phyloP scores from a whole-genome alignment of 352 stramenopile genomes.

The Phytophthora colocasiae region DNA sequence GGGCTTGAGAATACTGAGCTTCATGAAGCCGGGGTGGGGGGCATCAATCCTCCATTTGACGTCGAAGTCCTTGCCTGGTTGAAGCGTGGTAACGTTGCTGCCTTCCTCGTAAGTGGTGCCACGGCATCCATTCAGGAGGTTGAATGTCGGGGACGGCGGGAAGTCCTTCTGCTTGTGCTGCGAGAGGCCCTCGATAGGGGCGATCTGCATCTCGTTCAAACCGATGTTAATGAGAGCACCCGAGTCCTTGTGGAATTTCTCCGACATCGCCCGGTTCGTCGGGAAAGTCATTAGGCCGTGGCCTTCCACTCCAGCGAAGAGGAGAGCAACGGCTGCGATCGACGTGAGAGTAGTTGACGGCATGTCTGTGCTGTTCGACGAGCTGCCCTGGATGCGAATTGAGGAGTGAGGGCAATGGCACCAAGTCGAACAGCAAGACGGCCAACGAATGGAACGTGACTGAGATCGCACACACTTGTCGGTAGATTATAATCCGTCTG shows the following conservation, averaged over 20 bases:
- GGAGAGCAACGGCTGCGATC: constrained; percentile 4
- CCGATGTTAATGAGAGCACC: constrained; percentile 46
- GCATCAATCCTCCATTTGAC: constrained; percentile 58
- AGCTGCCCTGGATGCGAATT: constrained; percentile 26
- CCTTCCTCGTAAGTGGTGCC: constrained; percentile 44
- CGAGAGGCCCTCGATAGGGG: constrained; percentile 37
- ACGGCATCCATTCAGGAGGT: constrained; percentile 48
- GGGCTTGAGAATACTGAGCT: constrained; percentile 64
- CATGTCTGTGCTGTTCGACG: constrained; percentile 34
- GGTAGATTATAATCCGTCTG: background rate
- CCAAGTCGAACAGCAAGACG: constrained; percentile 19
- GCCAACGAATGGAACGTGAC: constrained; percentile 4
- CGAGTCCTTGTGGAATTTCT: constrained; percentile 32
- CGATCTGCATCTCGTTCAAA: constrained; percentile 38
- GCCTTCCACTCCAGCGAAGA: constrained; percentile 9
- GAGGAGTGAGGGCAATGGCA: constrained; percentile 21
- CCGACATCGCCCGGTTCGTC: constrained; percentile 25
- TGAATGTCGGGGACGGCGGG: constrained; percentile 35
- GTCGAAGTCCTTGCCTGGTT: constrained; percentile 34
- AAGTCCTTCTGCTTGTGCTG: constrained; percentile 40
- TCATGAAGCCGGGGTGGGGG: constrained; percentile 58
- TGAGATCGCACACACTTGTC: background rate
- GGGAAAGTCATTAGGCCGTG: constrained; percentile 16
- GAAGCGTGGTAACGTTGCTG: constrained; percentile 40
- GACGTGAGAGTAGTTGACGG: constrained; percentile 20